Percentiles rank a stretch among this genome's conserved stretches.
Evolutionary conservation across 805 yeast species (phyloP).

Genomic region (Priceomyces medius): DNA sequence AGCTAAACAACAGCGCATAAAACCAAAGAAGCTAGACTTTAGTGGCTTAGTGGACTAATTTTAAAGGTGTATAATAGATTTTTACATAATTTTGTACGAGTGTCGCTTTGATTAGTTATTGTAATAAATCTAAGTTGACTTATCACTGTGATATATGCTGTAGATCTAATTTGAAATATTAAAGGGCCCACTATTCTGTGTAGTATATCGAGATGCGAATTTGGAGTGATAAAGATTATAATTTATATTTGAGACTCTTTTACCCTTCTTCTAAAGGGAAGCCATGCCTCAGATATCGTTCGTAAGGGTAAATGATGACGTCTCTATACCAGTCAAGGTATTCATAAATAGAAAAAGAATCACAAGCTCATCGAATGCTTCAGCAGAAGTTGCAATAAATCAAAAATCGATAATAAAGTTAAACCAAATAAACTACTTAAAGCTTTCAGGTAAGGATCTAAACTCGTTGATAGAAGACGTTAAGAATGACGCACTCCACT

Average conservation of each 20-base stretch:
- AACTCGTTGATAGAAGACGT: conserved; percentile 18
- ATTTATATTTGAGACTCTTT: too few species aligned
- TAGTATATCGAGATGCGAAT: not conserved
- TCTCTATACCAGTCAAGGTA: conserved; percentile 20
- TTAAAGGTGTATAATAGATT: not conserved
- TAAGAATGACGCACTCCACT: conserved; percentile 8
- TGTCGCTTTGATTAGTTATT: too few species aligned
- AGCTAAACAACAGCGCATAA: conserved; percentile 31
- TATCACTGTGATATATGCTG: too few species aligned
- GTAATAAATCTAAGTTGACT: not conserved
- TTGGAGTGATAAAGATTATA: not conserved
- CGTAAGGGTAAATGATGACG: conserved; percentile 14
- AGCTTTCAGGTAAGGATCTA: conserved; percentile 24
- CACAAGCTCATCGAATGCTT: conserved; percentile 10
- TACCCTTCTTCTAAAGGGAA: not conserved
- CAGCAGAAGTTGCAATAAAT: conserved; percentile 19
- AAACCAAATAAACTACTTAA: conserved; percentile 20
- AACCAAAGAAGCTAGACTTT: conserved; percentile 40
- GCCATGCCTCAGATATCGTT: conserved; percentile 16
- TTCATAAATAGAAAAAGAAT: conserved; percentile 23
- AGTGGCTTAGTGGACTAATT: conserved; percentile 2
- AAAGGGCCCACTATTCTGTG: too few species aligned
- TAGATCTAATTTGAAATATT: too few species aligned
- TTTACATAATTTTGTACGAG: not conserved
- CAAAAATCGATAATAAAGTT: conserved; percentile 24